Conservation (phyloP, 352 stramenopile genomes). For the Pythium biforme region DNA sequence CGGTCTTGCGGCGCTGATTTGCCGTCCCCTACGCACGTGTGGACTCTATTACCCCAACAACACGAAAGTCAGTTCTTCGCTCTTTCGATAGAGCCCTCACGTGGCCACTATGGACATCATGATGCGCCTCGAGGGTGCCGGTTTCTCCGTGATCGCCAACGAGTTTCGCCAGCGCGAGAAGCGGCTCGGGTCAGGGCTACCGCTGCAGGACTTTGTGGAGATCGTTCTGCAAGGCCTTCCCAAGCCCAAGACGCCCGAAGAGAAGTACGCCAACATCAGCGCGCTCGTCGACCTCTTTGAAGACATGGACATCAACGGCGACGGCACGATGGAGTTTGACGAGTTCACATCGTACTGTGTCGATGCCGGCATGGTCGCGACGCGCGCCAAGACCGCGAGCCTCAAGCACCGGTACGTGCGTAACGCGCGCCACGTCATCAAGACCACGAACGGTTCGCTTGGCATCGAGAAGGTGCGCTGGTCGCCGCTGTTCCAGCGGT, state of each 20-base stretch:
- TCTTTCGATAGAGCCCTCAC: constrained; percentile 6
- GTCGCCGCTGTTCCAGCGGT: constrained; percentile 54
- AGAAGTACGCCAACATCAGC: constrained; percentile 52
- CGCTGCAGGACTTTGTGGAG: constrained; percentile 76
- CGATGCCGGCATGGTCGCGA: constrained; percentile 81
- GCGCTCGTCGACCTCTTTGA: constrained; percentile 80
- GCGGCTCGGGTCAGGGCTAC: constrained; percentile 51
- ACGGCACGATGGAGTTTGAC: constrained; percentile 82
- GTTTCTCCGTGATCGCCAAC: constrained; percentile 77
- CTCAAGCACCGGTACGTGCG: constrained; percentile 79
- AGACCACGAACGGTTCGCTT: constrained; percentile 49
- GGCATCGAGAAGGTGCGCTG: constrained; percentile 73
- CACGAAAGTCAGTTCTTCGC: background rate
- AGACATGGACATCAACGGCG: constrained; percentile 87
- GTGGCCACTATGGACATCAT: constrained; percentile 66
- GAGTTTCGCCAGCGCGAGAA: constrained; percentile 70
- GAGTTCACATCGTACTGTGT: constrained; percentile 89
- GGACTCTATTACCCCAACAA: too few relatives aligned
- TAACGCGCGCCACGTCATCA: constrained; percentile 51
- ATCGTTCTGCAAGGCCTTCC: constrained; percentile 68
- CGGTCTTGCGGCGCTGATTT: constrained; percentile 6
- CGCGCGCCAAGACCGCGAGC: constrained; percentile 33
- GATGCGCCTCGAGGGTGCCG: constrained; percentile 75
- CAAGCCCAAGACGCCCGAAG: constrained; percentile 35
- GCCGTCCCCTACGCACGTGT: background rate